A percentile compares a stretch with the other conserved stretches of the same genome.
These are phyloP conservation scores for Yarrowia sp. DNA, from an alignment of 805 yeast genomes.

Conservation along the genomic window DNA sequence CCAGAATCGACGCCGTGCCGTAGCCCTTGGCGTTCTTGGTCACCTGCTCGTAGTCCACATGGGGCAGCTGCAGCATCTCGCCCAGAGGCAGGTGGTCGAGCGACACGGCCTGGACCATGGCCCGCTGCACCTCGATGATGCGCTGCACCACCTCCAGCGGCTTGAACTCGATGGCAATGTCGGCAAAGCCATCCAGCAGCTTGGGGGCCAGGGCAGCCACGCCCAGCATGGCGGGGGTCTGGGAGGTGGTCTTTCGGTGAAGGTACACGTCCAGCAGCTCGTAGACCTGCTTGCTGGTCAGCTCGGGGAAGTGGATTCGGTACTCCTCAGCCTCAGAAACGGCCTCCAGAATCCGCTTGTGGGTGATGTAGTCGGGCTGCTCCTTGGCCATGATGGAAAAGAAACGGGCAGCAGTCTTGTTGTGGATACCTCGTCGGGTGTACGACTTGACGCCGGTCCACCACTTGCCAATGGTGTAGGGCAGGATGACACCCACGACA, in stretches of 20 bases:
- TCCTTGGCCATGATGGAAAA: conserved; percentile 70
- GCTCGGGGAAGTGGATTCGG: conserved; percentile 42
- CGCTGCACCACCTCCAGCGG: conserved; percentile 59
- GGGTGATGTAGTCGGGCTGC: conserved; percentile 48
- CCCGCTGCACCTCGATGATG: conserved; percentile 64
- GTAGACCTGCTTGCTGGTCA: conserved; percentile 48
- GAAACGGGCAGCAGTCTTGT: conserved; percentile 75
- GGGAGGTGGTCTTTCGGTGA: conserved; percentile 47
- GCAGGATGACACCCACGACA: conserved; percentile 74
- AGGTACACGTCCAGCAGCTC: conserved; percentile 56
- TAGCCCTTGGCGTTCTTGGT: conserved; percentile 17
- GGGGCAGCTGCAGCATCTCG: conserved; percentile 79
- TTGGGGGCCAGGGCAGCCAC: conserved; percentile 52
- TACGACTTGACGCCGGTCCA: conserved; percentile 79
- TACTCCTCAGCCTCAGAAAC: conserved; percentile 68
- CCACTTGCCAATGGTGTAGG: conserved; percentile 80
- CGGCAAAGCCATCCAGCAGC: conserved; percentile 68
- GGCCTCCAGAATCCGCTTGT: conserved; percentile 55
- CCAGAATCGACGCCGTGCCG: conserved; percentile 11
- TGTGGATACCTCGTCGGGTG: conserved; percentile 79
- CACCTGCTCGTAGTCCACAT: conserved; percentile 49
- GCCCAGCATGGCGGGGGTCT: conserved; percentile 49
- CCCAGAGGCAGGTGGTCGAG: conserved; percentile 48
- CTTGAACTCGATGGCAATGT: conserved; percentile 78
- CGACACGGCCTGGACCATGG: conserved; percentile 71